phyloP scores from a whole-genome alignment of 2,329 filamentous ascomycete species.

The Talaromyces sp. region DNA sequence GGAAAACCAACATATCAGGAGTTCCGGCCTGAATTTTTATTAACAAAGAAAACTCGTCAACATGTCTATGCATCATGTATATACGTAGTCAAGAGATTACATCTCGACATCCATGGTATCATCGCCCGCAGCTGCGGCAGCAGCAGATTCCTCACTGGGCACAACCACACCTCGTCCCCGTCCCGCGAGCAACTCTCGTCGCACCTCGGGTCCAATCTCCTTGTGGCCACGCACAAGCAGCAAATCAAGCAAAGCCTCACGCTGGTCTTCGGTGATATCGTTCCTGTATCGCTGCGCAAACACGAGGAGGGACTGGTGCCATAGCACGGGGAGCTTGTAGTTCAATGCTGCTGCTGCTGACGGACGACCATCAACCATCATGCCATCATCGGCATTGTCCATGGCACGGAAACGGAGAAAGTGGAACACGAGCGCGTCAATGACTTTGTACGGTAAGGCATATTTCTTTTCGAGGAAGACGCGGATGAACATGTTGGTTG shows the following conservation, averaged over 20 bases:
- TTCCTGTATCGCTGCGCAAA: conserved; percentile 95
- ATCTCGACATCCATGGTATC: conserved; percentile 80
- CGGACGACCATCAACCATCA: conserved; percentile 37
- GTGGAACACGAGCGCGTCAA: conserved; percentile 93
- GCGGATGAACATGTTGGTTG: conserved; percentile 93
- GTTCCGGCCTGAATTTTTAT: background rate
- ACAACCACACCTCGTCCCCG: conserved; percentile 72
- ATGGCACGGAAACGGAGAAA: conserved; percentile 82
- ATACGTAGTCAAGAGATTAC: conserved; percentile 21
- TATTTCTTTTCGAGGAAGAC: conserved; percentile 95
- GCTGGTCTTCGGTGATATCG: conserved; percentile 91
- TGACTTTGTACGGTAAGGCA: conserved; percentile 87
- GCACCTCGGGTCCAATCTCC: conserved; percentile 84
- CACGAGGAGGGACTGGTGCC: conserved; percentile 88
- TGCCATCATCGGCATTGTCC: conserved; percentile 55
- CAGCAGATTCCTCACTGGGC: conserved; percentile 52
- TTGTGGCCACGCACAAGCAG: conserved; percentile 80
- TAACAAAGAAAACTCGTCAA: conserved; percentile 25
- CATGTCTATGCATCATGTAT: conserved; percentile 4
- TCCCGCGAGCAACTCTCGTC: conserved; percentile 82
- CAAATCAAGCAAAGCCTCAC: conserved; percentile 85
- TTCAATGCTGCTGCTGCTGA: conserved; percentile 51
- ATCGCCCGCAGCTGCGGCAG: conserved; percentile 65
- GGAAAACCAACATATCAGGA: conserved; percentile 12
- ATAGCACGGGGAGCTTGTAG: conserved; percentile 79